These are phyloP conservation scores for Collybiopsis confluens DNA, from an alignment of 768 basidiomycete genomes.

Conservation along the genomic window DNA sequence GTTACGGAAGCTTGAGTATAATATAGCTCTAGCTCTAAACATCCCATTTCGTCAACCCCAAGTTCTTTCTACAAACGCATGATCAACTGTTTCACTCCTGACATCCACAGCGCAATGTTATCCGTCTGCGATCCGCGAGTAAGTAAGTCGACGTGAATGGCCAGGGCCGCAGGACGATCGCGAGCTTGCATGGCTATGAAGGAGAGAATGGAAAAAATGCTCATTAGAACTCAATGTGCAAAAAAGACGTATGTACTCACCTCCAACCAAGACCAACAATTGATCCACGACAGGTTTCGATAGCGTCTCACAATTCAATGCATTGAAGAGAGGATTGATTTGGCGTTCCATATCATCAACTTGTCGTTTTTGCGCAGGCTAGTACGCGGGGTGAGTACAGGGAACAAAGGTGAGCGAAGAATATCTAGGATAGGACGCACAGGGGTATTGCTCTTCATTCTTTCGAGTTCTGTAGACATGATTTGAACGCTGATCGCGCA, in stretches of 20 bases:
- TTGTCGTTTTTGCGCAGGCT: slow-evolving; percentile 82
- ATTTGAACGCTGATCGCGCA: slow-evolving; percentile 61
- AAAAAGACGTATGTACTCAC: slow-evolving; percentile 34
- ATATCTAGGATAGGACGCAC: slow-evolving; percentile 39
- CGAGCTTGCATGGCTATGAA: slow-evolving; percentile 71
- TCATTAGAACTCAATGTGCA: background rate
- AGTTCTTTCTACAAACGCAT: slow-evolving; percentile 68
- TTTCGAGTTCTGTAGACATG: slow-evolving; percentile 57
- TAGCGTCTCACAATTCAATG: slow-evolving; percentile 84
- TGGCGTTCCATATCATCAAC: slow-evolving; percentile 85
- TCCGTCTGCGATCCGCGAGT: slow-evolving; percentile 76
- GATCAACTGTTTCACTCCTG: slow-evolving; percentile 86
- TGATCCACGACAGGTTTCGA: slow-evolving; percentile 68
- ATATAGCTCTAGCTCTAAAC: too few species aligned
- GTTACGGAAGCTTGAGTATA: too few species aligned
- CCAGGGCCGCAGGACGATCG: slow-evolving; percentile 73
- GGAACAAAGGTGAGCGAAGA: background rate
- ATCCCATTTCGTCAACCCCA: too few species aligned
- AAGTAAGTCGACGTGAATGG: slow-evolving; percentile 82
- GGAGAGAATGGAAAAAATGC: background rate
- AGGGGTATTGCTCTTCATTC: slow-evolving; percentile 69
- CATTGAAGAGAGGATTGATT: slow-evolving; percentile 82
- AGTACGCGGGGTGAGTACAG: slow-evolving; percentile 1
- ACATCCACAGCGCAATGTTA: slow-evolving; percentile 85
- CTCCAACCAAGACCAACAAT: slow-evolving; percentile 65